Evolutionary conservation across 805 yeast species (phyloP).

Genomic region (Vanderwaltozyma tropicalis): DNA sequence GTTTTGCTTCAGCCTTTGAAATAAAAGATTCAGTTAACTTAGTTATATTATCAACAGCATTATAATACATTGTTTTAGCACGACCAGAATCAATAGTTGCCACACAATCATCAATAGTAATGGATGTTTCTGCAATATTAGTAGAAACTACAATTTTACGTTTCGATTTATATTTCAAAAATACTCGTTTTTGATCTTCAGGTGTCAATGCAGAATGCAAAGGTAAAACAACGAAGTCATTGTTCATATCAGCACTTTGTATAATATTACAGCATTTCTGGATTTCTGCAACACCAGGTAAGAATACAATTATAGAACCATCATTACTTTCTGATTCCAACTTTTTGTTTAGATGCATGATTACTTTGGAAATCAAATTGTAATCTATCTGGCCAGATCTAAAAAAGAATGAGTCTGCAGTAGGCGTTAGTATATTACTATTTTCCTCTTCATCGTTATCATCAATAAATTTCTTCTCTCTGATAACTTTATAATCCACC

Average conservation of each 20-base stretch:
- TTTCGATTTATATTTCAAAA: conserved; percentile 43
- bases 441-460: conserved; percentile 15
- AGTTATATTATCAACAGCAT: conserved; percentile 56
- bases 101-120: conserved; percentile 90
- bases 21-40: conserved; percentile 74
- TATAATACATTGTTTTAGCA: conserved; percentile 68
- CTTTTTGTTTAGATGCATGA: conserved; percentile 40
- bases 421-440: conserved; percentile 39
- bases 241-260: conserved; percentile 7
- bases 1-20: conserved; percentile 80
- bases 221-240: conserved; percentile 46
- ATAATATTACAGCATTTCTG: conserved; percentile 38
- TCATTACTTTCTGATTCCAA: conserved; percentile 32
- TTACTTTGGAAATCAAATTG: conserved; percentile 53
- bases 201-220: conserved; percentile 83
- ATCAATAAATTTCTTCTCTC: conserved; percentile 10
- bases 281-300: conserved; percentile 90
- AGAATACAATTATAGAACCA: conserved; percentile 75
- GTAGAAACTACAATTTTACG: conserved; percentile 84
- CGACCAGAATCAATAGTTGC: conserved; percentile 84
- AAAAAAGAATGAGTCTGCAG: conserved; percentile 57
- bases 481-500: conserved; percentile 45
- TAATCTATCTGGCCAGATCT: conserved; percentile 61
- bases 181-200: conserved; percentile 70
- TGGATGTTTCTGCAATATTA: conserved; percentile 93